Percentiles rank a stretch among this genome's conserved stretches.
phyloP scores from a whole-genome alignment of 2,329 filamentous ascomycete species.

The Pseudocercospora cruenta region DNA sequence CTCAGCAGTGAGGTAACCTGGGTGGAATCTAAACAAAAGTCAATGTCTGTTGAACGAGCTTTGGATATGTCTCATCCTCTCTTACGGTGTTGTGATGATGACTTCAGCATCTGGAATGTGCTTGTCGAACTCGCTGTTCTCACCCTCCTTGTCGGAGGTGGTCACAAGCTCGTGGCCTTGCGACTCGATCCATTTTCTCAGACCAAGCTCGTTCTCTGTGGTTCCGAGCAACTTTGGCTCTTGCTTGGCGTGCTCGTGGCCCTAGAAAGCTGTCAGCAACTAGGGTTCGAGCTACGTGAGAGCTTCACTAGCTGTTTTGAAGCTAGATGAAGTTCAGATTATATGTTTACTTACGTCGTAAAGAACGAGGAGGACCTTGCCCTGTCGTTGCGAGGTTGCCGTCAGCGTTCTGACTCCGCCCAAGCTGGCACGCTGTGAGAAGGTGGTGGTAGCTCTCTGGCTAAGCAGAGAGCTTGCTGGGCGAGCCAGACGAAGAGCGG shows the following conservation, averaged over 20 bases:
- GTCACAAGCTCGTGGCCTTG: constrained; percentile 96
- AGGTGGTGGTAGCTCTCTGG: constrained; percentile 44
- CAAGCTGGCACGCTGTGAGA: constrained; percentile 43
- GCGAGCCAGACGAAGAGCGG: constrained; percentile 61
- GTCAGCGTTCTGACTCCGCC: constrained; percentile 65
- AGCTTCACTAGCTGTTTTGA: constrained; percentile 6
- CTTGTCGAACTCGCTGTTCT: constrained; percentile 90
- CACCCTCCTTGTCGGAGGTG: constrained; percentile 95
- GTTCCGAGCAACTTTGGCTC: constrained; percentile 89
- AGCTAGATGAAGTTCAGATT: background rate
- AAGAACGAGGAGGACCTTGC: constrained; percentile 91
- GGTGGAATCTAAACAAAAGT: constrained; percentile 75
- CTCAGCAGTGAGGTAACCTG: constrained; percentile 94
- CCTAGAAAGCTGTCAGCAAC: constrained; percentile 46
- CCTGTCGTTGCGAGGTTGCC: constrained; percentile 72
- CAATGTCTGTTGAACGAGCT: background rate
- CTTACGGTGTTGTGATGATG: constrained; percentile 97
- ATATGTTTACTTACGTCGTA: constrained; percentile 71
- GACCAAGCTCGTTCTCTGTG: constrained; percentile 96
- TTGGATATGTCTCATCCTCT: constrained; percentile 11
- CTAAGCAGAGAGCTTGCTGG: constrained; percentile 56
- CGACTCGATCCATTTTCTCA: constrained; percentile 96
- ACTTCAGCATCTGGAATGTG: constrained; percentile 96
- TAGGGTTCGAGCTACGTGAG: background rate
- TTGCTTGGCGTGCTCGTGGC: constrained; percentile 82